Percentiles rank a stretch among this genome's conserved stretches.
phyloP scores from a whole-genome alignment of 2,329 filamentous ascomycete genomes.

The Claviceps humidiphila region DNA sequence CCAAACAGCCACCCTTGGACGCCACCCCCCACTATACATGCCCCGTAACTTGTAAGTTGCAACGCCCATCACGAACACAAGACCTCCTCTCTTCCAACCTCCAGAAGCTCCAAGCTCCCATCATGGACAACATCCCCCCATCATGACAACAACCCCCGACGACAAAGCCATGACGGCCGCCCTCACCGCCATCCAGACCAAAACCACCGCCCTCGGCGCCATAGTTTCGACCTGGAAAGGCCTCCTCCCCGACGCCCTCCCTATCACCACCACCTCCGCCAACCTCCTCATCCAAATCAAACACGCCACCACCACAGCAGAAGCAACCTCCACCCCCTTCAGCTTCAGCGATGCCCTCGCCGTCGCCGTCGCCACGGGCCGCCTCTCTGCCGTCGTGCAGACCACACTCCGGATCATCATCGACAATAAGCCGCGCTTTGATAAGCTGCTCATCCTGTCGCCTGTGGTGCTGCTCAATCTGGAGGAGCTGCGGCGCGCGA shows the following conservation, averaged over 20 bases:
- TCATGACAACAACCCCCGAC: conserved; percentile 1
- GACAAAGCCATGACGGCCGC: conserved; percentile 10
- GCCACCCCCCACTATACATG: too few species aligned
- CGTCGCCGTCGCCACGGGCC: conserved; percentile 23
- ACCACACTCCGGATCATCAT: conserved; percentile 25
- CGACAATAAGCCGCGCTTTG: conserved; percentile 29
- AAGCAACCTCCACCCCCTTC: conserved; percentile 21
- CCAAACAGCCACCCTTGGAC: too few species aligned
- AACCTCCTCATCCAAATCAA: conserved; percentile 27
- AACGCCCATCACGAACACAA: too few species aligned
- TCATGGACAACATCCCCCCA: too few species aligned
- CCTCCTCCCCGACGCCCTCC: conserved; percentile 23
- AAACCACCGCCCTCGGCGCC: conserved; percentile 20
- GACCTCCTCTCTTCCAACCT: too few species aligned
- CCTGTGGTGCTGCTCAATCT: conserved; percentile 31
- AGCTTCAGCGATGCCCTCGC: conserved; percentile 23
- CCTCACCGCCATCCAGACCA: conserved; percentile 20
- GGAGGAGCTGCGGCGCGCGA: conserved; percentile 25
- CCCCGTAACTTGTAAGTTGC: too few species aligned
- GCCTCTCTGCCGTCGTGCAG: conserved; percentile 25
- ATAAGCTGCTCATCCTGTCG: conserved; percentile 26
- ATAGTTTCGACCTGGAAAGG: conserved; percentile 25
- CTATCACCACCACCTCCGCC: conserved; percentile 26
- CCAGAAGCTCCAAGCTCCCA: too few species aligned
- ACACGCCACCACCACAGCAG: conserved; percentile 23